Evolutionary conservation across 768 basidiomycete species (phyloP).

Genomic region (Calocybe gangraenosa): DNA sequence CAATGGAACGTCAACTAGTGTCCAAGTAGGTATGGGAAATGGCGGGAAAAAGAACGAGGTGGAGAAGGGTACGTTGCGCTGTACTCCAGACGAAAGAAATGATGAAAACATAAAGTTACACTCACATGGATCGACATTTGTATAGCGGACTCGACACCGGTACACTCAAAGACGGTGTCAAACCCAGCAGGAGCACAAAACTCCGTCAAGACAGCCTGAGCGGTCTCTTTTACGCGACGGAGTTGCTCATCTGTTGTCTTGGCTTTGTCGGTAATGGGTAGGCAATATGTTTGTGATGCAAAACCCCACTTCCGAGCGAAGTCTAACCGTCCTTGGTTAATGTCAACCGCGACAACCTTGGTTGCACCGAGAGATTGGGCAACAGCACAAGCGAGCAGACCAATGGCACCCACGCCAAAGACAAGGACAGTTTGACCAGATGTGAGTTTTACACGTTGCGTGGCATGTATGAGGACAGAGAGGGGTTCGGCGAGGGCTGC

Average conservation of each 20-base stretch:
- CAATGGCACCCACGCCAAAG: constrained; percentile 91
- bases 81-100: not conserved
- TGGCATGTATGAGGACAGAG: constrained; percentile 76
- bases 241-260: constrained; percentile 56
- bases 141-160: constrained; percentile 88
- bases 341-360: constrained; percentile 76
- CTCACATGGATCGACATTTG: constrained; percentile 89
- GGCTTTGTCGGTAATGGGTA: constrained; percentile 45
- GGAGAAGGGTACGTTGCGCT: no score
- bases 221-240: constrained; percentile 55
- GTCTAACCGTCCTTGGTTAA: constrained; percentile 75
- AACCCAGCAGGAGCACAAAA: constrained; percentile 74
- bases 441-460: constrained; percentile 37
- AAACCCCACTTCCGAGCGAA: constrained; percentile 78
- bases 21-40: constrained; percentile 1
- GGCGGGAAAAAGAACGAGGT: no score
- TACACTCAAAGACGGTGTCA: constrained; percentile 93
- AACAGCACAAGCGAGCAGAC: constrained; percentile 82
- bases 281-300: constrained; percentile 65
- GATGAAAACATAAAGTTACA: constrained; percentile 11
- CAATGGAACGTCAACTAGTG: constrained; percentile 12
- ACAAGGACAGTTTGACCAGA: constrained; percentile 75
- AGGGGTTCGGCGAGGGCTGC: constrained; percentile 93
- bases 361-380: constrained; percentile 69
- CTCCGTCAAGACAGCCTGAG: constrained; percentile 43